phyloP scores from a whole-genome alignment of 202 grass and related monocot species.

The Setaria italica region DNA sequence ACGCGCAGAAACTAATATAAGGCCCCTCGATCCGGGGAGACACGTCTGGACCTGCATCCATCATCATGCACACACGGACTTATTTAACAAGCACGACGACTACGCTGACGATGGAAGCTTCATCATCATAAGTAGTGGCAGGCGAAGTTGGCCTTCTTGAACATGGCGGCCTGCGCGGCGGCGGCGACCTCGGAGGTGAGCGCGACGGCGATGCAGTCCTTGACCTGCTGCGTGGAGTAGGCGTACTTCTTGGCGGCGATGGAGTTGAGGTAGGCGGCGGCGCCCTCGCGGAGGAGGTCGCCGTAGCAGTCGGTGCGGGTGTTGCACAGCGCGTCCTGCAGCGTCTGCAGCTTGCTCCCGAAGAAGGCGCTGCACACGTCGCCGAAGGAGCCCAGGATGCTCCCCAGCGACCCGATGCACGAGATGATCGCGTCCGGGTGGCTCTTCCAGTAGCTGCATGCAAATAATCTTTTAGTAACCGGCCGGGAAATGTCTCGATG shows the following conservation, averaged over 20 bases:
- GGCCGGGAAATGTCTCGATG: neutral
- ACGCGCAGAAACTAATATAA: neutral
- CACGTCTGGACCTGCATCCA: neutral
- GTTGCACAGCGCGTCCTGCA: constrained; percentile 81
- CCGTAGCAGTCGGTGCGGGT: constrained; percentile 66
- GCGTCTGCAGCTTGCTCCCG: constrained; percentile 56
- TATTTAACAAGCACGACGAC: constrained; percentile 17
- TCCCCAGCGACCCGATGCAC: constrained; percentile 70
- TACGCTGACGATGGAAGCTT: neutral
- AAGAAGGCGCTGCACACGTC: constrained; percentile 53
- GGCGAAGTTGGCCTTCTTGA: constrained; percentile 75
- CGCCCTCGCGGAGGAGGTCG: constrained; percentile 80
- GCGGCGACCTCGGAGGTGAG: constrained; percentile 61
- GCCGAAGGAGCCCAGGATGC: constrained; percentile 61
- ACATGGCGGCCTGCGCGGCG: constrained; percentile 65
- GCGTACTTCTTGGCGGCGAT: constrained; percentile 57
- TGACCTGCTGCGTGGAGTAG: constrained; percentile 67
- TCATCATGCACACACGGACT: neutral
- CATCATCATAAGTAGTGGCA: constrained; percentile 48
- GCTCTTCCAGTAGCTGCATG: constrained; percentile 78
- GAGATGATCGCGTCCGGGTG: constrained; percentile 65
- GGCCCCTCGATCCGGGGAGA: neutral
- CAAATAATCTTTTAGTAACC: too few species aligned
- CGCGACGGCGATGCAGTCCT: constrained; percentile 52
- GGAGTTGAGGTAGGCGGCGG: constrained; percentile 90